Evolutionary conservation across 805 yeast species (phyloP).

Genomic region (Debaryomyces castellii): DNA sequence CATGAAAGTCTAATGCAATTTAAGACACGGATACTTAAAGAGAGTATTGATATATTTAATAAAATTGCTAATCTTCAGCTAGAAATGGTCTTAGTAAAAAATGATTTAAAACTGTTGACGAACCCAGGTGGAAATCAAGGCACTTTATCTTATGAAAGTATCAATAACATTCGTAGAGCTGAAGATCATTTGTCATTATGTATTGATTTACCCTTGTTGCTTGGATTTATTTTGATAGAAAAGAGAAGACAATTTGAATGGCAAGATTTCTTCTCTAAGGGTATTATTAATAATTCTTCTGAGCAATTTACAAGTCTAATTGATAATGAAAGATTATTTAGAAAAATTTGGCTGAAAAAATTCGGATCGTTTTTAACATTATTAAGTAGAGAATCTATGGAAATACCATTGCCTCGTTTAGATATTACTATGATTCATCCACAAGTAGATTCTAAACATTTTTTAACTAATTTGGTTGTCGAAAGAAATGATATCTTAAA

Average conservation of each 20-base stretch:
- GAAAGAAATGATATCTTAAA: constrained; percentile 32
- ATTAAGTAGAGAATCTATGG: constrained; percentile 12
- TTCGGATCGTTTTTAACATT: constrained; percentile 46
- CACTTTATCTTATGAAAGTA: constrained; percentile 16
- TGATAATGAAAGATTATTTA: constrained; percentile 53
- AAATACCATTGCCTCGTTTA: constrained; percentile 26
- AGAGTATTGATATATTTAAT: constrained; percentile 25
- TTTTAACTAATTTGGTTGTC: constrained; percentile 34
- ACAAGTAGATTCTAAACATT: constrained; percentile 23
- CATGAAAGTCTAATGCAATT: constrained; percentile 34
- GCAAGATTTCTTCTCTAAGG: constrained; percentile 43
- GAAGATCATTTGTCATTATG: constrained; percentile 45
- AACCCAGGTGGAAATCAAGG: constrained; percentile 9
- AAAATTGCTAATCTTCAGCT: constrained; percentile 37
- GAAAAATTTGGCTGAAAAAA: constrained; percentile 63
- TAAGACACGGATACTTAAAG: constrained; percentile 19
- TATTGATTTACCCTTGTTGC: constrained; percentile 66
- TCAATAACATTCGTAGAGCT: constrained; percentile 25
- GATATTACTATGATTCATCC: constrained; percentile 35
- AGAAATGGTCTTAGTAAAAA: constrained; percentile 33
- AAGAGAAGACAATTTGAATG: constrained; percentile 58
- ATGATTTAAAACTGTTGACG: constrained; percentile 26
- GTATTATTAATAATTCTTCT: constrained; percentile 43
- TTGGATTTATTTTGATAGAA: constrained; percentile 69
- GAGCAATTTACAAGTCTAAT: constrained; percentile 59